Conservation (phyloP, 768 basidiomycete species). For the Mycena galopus region DNA sequence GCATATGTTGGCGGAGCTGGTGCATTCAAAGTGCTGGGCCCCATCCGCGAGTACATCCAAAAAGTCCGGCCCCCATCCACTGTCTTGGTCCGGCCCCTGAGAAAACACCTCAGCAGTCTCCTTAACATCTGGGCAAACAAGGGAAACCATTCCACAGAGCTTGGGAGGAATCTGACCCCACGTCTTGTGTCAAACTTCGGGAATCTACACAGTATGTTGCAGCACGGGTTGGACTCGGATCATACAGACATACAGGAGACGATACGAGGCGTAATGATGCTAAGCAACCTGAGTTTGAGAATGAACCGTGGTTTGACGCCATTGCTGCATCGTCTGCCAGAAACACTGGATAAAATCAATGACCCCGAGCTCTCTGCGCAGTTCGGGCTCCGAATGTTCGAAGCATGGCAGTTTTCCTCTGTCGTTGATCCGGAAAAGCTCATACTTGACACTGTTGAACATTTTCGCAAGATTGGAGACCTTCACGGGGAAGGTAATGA, state of each 20-base stretch:
- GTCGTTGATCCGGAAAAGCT: background rate
- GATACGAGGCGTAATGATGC: background rate
- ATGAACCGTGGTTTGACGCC: constrained; percentile 3
- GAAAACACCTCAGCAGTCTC: background rate
- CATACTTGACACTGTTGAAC: background rate
- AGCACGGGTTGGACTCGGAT: background rate
- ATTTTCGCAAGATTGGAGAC: background rate
- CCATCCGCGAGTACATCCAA: no score
- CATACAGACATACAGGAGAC: background rate
- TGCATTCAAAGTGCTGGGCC: no score
- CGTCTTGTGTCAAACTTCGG: background rate
- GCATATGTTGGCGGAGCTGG: no score
- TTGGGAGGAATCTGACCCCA: background rate
- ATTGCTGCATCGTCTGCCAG: background rate
- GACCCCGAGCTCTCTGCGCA: background rate
- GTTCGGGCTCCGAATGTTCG: background rate
- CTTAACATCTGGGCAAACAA: background rate
- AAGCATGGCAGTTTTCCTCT: background rate
- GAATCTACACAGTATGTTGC: background rate
- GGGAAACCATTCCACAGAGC: background rate
- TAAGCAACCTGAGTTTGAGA: background rate
- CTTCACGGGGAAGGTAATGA: background rate
- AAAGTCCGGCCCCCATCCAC: no score
- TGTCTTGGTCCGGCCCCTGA: background rate
- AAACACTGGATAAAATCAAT: background rate